Percentiles rank a stretch among this genome's conserved stretches.
Conservation (phyloP, 805 yeast species). For the Schwanniomyces polymorphus region DNA sequence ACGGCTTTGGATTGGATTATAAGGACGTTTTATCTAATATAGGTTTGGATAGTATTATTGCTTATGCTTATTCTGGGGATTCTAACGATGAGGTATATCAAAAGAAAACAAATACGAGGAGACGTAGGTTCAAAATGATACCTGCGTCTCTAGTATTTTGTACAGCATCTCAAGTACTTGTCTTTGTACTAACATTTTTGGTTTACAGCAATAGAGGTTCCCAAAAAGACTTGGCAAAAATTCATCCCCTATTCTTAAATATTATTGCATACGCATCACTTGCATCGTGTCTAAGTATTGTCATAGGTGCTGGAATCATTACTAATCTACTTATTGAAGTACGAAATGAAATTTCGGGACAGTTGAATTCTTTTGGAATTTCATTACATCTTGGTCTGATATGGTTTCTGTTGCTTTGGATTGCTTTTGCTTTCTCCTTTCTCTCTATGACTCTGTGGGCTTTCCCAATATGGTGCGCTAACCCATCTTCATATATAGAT, state of each 20-base stretch:
- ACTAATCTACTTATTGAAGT: slow-evolving; percentile 24
- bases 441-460: slow-evolving; percentile 34
- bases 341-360: slow-evolving; percentile 21
- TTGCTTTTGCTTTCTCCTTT: slow-evolving; percentile 20
- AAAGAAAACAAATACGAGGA: slow-evolving; percentile 11
- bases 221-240: slow-evolving; percentile 27
- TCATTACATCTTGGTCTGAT: slow-evolving; percentile 37
- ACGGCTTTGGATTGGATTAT: slow-evolving; percentile 43
- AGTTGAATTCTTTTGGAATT: slow-evolving; percentile 49
- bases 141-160: slow-evolving; percentile 28
- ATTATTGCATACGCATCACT: slow-evolving; percentile 35
- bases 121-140: slow-evolving; percentile 18
- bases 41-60: slow-evolving; percentile 45
- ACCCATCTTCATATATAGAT: slow-evolving; percentile 35
- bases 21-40: slow-evolving; percentile 35
- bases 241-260: slow-evolving; percentile 36
- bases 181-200: slow-evolving; percentile 27
- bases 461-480: slow-evolving; percentile 52
- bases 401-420: slow-evolving; percentile 46
- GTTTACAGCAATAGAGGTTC: slow-evolving; percentile 38
- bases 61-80: slow-evolving; percentile 43
- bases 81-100: slow-evolving; percentile 12
- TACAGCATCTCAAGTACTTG: slow-evolving; percentile 23
- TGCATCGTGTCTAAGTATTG: slow-evolving; percentile 29
- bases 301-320: slow-evolving; percentile 28